Percentiles rank a stretch among this genome's conserved stretches.
phyloP scores from a whole-genome alignment of 768 basidiomycete genomes.

The Neoboletus magnificus region DNA sequence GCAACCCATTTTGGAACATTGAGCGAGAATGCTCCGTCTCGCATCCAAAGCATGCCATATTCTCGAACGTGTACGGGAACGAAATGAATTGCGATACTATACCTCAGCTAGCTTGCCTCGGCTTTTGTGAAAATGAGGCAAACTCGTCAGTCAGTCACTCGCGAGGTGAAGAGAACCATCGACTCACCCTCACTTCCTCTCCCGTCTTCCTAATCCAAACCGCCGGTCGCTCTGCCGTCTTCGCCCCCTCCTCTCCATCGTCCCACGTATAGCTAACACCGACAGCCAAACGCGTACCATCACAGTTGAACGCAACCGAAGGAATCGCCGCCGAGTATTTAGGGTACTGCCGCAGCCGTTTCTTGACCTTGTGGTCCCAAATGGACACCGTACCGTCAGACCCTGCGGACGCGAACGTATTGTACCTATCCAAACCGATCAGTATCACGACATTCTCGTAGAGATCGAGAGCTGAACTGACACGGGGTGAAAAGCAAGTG shows the following conservation, averaged over 20 bases:
- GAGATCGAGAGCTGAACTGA: conserved; percentile 35
- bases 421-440: conserved; percentile 49
- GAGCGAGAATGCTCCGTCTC: too few relatives aligned
- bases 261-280: conserved; percentile 90
- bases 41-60: background rate
- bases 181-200: conserved; percentile 71
- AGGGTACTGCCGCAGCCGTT: conserved; percentile 86
- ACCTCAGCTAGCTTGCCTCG: conserved; percentile 22
- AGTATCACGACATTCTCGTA: background rate
- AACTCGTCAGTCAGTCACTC: background rate
- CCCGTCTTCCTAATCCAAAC: conserved; percentile 63
- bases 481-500: conserved; percentile 90
- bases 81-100: background rate
- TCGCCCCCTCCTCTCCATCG: conserved; percentile 71
- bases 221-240: conserved; percentile 58
- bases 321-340: conserved; percentile 77
- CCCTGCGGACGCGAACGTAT: conserved; percentile 94
- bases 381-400: conserved; percentile 92
- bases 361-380: conserved; percentile 98
- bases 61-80: background rate
- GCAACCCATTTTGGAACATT: background rate
- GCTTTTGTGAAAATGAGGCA: background rate
- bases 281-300: conserved; percentile 80
- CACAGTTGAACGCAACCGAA: conserved; percentile 76
- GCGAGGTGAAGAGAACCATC: background rate